Evolutionary conservation across 257 asterid genomes (phyloP).

Genomic region (Haberlea rhodopensis): DNA sequence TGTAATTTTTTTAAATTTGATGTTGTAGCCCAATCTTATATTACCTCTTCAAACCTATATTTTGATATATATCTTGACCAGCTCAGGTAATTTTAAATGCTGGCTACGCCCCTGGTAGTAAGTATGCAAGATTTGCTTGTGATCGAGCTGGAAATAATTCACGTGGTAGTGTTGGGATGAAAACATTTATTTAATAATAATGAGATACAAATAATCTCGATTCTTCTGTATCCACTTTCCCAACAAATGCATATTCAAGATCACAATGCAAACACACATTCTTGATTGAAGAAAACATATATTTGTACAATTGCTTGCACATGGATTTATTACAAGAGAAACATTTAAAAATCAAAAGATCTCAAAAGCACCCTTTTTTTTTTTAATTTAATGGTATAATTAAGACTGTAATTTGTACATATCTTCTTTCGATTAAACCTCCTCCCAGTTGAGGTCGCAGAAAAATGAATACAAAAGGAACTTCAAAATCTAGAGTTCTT

Average conservation of each 20-base stretch:
- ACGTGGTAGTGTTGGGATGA: too few species aligned
- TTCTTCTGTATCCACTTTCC: background rate
- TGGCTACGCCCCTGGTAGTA: too few species aligned
- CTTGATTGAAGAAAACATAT: background rate
- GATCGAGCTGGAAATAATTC: too few species aligned
- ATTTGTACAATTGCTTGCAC: background rate
- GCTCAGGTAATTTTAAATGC: too few species aligned
- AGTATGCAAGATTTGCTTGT: too few species aligned
- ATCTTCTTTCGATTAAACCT: conserved; percentile 32
- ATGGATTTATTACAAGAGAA: conserved; percentile 39
- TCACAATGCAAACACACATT: background rate
- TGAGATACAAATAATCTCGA: background rate
- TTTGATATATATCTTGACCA: too few species aligned
- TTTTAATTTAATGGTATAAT: conserved; percentile 25
- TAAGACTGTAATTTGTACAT: conserved; percentile 29
- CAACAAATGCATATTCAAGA: background rate
- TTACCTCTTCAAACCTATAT: too few species aligned
- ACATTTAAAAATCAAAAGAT: conserved; percentile 36
- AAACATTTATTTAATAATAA: too few species aligned
- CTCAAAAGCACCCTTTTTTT: conserved; percentile 50
- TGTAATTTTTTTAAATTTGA: too few species aligned
- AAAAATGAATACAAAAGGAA: conserved; percentile 32
- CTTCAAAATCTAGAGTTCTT: conserved; percentile 34
- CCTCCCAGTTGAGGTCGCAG: conserved; percentile 33
- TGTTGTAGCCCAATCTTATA: too few species aligned